Conservation (phyloP, 2,329 filamentous ascomycete species). For the Tolypocladium guangdongense region DNA sequence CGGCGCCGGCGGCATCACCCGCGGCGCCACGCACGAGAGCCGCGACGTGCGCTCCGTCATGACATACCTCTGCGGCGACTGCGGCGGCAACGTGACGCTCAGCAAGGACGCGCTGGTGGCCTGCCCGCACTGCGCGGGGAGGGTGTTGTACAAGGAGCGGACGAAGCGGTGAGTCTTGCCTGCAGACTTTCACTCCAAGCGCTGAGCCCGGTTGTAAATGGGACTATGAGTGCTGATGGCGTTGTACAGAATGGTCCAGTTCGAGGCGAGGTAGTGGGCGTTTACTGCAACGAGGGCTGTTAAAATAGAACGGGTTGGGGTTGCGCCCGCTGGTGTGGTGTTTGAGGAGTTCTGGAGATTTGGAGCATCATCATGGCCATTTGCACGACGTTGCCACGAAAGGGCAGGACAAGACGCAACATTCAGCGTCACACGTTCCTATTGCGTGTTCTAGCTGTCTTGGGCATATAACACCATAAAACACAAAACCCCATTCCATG, state of each 20-base stretch:
- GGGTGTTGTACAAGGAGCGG: conserved; percentile 93
- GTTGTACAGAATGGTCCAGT: conserved; percentile 79
- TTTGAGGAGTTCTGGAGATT: neutral
- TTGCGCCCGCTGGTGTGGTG: neutral
- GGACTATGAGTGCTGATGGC: neutral
- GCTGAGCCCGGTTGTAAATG: too few relatives aligned
- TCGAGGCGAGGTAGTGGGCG: conserved; percentile 65
- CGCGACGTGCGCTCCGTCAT: conserved; percentile 26
- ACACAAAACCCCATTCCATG: neutral
- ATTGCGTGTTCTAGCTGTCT: neutral
- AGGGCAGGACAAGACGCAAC: neutral
- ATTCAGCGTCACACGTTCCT: neutral
- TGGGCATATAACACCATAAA: neutral
- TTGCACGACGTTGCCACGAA: neutral
- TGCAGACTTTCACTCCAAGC: too few relatives aligned
- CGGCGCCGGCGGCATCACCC: conserved; percentile 28
- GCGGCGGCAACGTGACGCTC: conserved; percentile 28
- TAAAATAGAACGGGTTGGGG: neutral
- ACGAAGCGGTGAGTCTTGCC: conserved; percentile 76
- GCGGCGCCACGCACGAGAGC: conserved; percentile 28
- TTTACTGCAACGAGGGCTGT: neutral
- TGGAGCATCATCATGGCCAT: neutral
- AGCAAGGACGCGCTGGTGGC: conserved; percentile 38
- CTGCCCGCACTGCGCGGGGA: conserved; percentile 63
- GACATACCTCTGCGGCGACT: conserved; percentile 32